Base-by-base conservation (phyloP, 768 basidiomycete genomes). In the Hygrocybe coccinea region DNA sequence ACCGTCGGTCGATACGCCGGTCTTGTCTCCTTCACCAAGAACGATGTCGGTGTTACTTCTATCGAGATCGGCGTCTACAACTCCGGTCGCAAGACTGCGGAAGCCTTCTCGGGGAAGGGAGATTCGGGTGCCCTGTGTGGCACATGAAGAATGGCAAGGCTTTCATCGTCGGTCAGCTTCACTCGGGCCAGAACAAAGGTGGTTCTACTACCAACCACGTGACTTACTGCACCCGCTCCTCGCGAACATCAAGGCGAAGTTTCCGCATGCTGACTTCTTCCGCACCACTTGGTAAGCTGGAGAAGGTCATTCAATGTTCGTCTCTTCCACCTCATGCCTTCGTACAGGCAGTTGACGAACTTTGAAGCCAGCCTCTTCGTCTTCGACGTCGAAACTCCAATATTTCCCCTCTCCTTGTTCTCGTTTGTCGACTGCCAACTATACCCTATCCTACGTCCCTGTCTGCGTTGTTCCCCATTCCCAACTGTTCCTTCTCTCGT, bases 181-280 rank as follows among this genome's bases (percentile, higher is more conserved):
- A 19, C 79, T 84, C 60, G 69, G 75, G 56, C 75, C 70, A 33
- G 69, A 62, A 17, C 62, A 71, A 45, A 21, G 12, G 77, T 74
- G 38, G 50, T 35, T 52, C 50, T 8, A 0, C 63, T 68, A 45
- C 66, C 12, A 69, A 66, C 49, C 80, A 78, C 34, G 61, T 84
- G 50, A 71, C 79, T 50, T 76, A 78, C 35, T 68, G 79, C 9
- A 74, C 83, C 37, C 79, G 38, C 75, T 75, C 24, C 60, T 61
- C 6, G 82, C 80, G 76, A 76, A 60, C 77, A 79, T 5, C 73
- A 77, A 58, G 69, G 69, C 2, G 60, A 78, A 39, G 79, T 76
- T 63, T 84, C 81, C 22, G 74, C 21, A 74, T 56, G 71, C 85
- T n/a, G 80, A 83, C 60, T 73, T 71, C 19, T 62, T 82, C 25